Conservation (phyloP, 768 basidiomycete species). For the Coprinopsis sp. region DNA sequence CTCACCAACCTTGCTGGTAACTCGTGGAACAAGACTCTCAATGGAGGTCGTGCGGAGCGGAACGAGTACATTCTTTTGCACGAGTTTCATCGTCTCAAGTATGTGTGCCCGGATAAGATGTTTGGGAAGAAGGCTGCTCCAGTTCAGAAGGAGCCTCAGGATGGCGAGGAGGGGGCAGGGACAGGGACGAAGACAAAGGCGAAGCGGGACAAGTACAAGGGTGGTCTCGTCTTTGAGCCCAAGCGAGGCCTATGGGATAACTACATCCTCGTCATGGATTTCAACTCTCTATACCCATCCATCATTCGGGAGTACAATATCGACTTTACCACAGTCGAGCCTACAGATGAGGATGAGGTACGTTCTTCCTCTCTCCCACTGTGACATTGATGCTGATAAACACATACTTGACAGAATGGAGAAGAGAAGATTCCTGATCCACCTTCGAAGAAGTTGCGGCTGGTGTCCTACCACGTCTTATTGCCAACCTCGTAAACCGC, state of each 20-base stretch:
- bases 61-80: conserved; percentile 99
- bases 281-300: conserved; percentile 98
- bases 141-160: conserved; percentile 45
- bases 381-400: neutral
- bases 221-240: conserved; percentile 95
- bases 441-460: conserved; percentile 66
- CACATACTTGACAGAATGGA: conserved; percentile 30
- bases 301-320: conserved; percentile 99
- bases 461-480: conserved; percentile 96
- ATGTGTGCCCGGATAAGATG: conserved; percentile 92
- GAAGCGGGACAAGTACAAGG: conserved; percentile 95
- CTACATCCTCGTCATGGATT: conserved; percentile 98
- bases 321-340: conserved; percentile 94
- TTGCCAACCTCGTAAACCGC: conserved; percentile 91
- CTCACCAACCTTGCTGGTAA: conserved; percentile 95
- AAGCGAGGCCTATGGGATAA: conserved; percentile 96
- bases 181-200: conserved; percentile 52
- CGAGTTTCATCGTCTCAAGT: conserved; percentile 95
- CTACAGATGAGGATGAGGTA: conserved; percentile 57
- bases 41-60: conserved; percentile 95
- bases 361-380: conserved; percentile 9
- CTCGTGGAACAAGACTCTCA: conserved; percentile 96
- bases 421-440: conserved; percentile 91
- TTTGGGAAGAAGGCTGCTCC: conserved; percentile 70
- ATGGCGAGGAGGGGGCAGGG: conserved; percentile 48